These are phyloP conservation scores for Aspergillus sp. DNA, from an alignment of 2,329 filamentous ascomycete genomes.

Conservation along the genomic window DNA sequence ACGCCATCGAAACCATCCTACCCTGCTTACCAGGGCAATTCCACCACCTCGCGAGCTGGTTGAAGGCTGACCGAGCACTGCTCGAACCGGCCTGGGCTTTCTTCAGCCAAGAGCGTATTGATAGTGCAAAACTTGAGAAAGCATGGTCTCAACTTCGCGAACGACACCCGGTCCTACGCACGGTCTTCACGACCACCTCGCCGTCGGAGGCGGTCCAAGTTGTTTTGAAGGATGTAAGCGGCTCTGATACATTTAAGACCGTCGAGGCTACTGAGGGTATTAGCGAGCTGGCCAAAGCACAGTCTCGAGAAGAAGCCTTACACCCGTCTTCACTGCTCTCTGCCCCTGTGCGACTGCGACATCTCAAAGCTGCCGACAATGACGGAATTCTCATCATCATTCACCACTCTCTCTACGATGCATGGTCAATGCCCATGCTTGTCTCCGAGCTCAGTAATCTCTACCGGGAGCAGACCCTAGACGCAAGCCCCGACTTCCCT, in stretches of 20 bases:
- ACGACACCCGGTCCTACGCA: slow-evolving; percentile 34
- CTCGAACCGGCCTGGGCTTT: slow-evolving; percentile 34
- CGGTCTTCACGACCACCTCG: slow-evolving; percentile 30
- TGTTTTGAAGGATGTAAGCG: slow-evolving; percentile 25
- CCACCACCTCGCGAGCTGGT: slow-evolving; percentile 34
- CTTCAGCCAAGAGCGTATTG: slow-evolving; percentile 22
- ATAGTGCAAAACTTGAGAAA: slow-evolving; percentile 23
- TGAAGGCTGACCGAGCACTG: slow-evolving; percentile 31
- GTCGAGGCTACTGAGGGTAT: slow-evolving; percentile 15
- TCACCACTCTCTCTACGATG: slow-evolving; percentile 39
- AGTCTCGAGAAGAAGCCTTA: slow-evolving; percentile 23
- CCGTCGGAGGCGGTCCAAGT: slow-evolving; percentile 29
- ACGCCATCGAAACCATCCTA: slow-evolving; percentile 26
- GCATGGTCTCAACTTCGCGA: slow-evolving; percentile 33
- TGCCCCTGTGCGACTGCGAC: slow-evolving; percentile 31
- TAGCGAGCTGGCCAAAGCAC: slow-evolving; percentile 16
- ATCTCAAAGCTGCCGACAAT: slow-evolving; percentile 25
- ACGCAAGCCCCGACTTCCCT: slow-evolving; percentile 20
- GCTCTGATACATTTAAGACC: slow-evolving; percentile 23
- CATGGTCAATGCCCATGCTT: slow-evolving; percentile 36
- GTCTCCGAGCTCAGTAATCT: slow-evolving; percentile 30
- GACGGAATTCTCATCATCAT: slow-evolving; percentile 33
- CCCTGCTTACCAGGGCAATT: slow-evolving; percentile 35
- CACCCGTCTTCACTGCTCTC: slow-evolving; percentile 30
- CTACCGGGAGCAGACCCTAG: slow-evolving; percentile 19